Percentiles rank a stretch among this genome's conserved stretches.
These are phyloP conservation scores for Monosporascus sp. DNA, from an alignment of 2,329 filamentous ascomycete genomes.

Conservation along the genomic window DNA sequence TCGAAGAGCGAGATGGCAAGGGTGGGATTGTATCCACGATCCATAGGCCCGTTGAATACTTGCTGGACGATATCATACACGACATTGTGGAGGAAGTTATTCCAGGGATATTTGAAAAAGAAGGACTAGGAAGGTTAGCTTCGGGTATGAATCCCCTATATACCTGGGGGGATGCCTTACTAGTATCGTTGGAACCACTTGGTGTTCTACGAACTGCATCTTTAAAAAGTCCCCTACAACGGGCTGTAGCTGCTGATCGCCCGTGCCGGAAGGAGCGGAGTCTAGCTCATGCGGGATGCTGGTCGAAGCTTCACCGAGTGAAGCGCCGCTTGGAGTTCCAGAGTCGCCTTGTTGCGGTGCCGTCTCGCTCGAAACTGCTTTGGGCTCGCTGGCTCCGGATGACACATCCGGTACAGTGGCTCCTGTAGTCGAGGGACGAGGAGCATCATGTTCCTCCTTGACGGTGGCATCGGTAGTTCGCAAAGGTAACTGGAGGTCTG, in stretches of 20 bases:
- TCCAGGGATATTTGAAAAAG: conserved; percentile 98
- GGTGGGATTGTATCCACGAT: conserved; percentile 85
- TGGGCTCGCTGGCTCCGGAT: not conserved
- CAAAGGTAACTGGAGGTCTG: not conserved
- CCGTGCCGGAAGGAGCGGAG: conserved; percentile 8
- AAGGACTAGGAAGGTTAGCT: conserved; percentile 60
- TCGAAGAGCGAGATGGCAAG: conserved; percentile 92
- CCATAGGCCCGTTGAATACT: conserved; percentile 98
- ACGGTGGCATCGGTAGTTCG: not conserved
- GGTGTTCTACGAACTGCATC: conserved; percentile 91
- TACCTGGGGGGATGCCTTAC: conserved; percentile 46
- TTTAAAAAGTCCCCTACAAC: conserved; percentile 95
- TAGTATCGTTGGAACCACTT: conserved; percentile 90
- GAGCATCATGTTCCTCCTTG: not conserved
- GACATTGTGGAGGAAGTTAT: conserved; percentile 98
- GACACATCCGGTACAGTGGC: not conserved
- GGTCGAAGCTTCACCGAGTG: conserved; percentile 24
- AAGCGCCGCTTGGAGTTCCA: conserved; percentile 4
- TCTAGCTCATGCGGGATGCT: conserved; percentile 19
- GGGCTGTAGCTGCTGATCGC: conserved; percentile 40
- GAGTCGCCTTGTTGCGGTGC: conserved; percentile 4
- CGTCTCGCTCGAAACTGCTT: not conserved
- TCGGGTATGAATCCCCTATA: not conserved
- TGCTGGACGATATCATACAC: conserved; percentile 99
- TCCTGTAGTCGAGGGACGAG: not conserved